A percentile compares a stretch with the other conserved stretches of the same genome.
Evolutionary conservation across 495 filamentous ascomycete species (phyloP).

Genomic region (Daldinia concentrica): DNA sequence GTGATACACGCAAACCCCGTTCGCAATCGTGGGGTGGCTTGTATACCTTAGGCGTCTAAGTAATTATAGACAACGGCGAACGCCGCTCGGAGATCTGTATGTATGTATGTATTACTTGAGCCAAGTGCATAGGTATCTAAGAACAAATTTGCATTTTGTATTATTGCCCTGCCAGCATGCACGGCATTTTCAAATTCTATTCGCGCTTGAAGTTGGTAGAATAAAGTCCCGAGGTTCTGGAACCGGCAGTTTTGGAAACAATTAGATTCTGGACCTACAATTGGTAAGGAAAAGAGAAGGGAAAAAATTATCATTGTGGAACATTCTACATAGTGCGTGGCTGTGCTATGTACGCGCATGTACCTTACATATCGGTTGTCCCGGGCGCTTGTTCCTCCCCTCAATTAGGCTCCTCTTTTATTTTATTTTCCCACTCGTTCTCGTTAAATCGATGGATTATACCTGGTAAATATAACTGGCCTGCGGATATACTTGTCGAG

Average conservation of each 20-base stretch:
- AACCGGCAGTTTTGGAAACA: conserved; percentile 27
- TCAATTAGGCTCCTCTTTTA: conserved; percentile 10
- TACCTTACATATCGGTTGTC: conserved; percentile 37
- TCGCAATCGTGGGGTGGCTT: conserved; percentile 8
- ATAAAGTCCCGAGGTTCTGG: conserved; percentile 32
- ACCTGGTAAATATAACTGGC: neutral
- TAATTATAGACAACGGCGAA: conserved; percentile 15
- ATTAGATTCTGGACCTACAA: conserved; percentile 28
- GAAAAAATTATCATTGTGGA: conserved; percentile 16
- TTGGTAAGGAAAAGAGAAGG: conserved; percentile 16
- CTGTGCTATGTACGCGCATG: conserved; percentile 24
- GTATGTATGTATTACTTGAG: neutral
- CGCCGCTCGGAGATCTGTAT: conserved; percentile 23
- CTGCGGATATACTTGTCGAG: neutral
- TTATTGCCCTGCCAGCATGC: neutral
- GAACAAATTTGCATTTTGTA: neutral
- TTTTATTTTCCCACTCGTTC: neutral
- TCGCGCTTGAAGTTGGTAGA: conserved; percentile 17
- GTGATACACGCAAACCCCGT: conserved; percentile 37
- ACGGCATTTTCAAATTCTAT: neutral
- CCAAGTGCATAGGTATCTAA: neutral
- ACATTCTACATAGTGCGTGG: conserved; percentile 35
- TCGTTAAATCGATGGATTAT: neutral
- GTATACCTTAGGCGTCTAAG: neutral
- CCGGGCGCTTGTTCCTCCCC: conserved; percentile 19